phyloP scores from a whole-genome alignment of 441 rosid species.

The Populus trichocarpa region DNA sequence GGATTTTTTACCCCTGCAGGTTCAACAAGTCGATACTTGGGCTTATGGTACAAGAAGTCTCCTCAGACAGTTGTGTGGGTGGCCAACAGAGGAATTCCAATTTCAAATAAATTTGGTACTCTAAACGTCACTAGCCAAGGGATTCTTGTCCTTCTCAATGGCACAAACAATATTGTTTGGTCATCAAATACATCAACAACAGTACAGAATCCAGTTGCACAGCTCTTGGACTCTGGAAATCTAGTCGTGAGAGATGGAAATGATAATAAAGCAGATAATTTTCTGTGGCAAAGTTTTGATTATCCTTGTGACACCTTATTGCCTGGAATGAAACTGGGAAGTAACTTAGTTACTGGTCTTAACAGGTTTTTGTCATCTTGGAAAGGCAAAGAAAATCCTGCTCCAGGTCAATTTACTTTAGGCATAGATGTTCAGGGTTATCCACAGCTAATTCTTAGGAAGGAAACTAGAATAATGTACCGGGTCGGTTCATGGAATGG shows the following conservation, averaged over 20 bases:
- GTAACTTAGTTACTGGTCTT: not conserved
- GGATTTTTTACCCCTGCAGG: not conserved
- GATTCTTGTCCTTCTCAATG: slow-evolving; percentile 40
- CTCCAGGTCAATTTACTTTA: slow-evolving; percentile 44
- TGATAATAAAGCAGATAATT: slow-evolving; percentile 12
- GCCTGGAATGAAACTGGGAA: slow-evolving; percentile 54
- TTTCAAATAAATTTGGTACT: slow-evolving; percentile 28
- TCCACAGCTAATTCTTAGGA: slow-evolving; percentile 41
- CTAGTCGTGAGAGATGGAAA: slow-evolving; percentile 28
- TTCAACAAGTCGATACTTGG: slow-evolving; percentile 18
- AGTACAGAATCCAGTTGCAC: slow-evolving; percentile 22
- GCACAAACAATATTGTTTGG: slow-evolving; percentile 38
- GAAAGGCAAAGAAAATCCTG: slow-evolving; percentile 58
- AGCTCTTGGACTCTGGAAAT: slow-evolving; percentile 43
- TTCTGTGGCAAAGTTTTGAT: slow-evolving; percentile 56
- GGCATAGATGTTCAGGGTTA: slow-evolving; percentile 37
- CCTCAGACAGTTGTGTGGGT: slow-evolving; percentile 29
- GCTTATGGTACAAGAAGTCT: slow-evolving; percentile 22
- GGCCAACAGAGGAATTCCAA: slow-evolving; percentile 60
- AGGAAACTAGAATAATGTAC: slow-evolving; percentile 14
- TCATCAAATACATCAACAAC: slow-evolving; percentile 27
- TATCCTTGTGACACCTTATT: slow-evolving; percentile 57
- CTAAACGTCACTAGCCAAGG: slow-evolving; percentile 38
- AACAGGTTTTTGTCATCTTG: slow-evolving; percentile 37
- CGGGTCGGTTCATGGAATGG: slow-evolving; percentile 71